These are phyloP conservation scores for Fusarium oligoseptatum DNA, from an alignment of 2,329 filamentous ascomycete genomes.

Conservation along the genomic window DNA sequence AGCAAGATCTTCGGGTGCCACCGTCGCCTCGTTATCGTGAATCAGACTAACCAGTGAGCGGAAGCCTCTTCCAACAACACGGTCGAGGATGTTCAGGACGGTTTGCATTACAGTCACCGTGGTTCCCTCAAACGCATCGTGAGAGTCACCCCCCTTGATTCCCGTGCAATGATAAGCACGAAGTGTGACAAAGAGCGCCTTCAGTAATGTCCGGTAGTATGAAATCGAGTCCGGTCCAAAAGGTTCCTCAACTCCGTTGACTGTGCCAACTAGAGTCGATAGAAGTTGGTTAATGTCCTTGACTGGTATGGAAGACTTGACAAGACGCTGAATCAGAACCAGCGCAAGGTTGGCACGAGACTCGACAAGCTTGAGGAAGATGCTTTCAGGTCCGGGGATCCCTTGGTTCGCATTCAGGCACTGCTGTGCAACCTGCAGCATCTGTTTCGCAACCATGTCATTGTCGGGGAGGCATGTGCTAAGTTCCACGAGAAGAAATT, in stretches of 20 bases:
- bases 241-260: conserved; percentile 67
- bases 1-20: conserved; percentile 83
- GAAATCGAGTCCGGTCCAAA: conserved; percentile 66
- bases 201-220: conserved; percentile 87
- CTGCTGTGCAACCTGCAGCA: conserved; percentile 80
- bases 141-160: conserved; percentile 49
- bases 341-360: conserved; percentile 85
- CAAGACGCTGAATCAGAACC: conserved; percentile 83
- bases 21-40: conserved; percentile 76
- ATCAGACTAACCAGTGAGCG: conserved; percentile 83
- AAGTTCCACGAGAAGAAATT: conserved; percentile 86
- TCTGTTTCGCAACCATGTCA: conserved; percentile 72
- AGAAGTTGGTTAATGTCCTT: conserved; percentile 67
- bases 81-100: conserved; percentile 83
- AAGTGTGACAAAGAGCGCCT: conserved; percentile 86
- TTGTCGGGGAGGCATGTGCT: conserved; percentile 72
- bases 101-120: conserved; percentile 67
- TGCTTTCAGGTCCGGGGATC: conserved; percentile 78
- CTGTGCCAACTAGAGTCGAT: conserved; percentile 63
- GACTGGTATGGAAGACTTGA: conserved; percentile 66
- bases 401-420: conserved; percentile 84
- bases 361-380: conserved; percentile 85
- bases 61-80: conserved; percentile 85
- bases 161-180: conserved; percentile 68
- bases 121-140: conserved; percentile 51